Percentiles rank a stretch among this genome's conserved stretches.
Evolutionary conservation across 805 yeast genomes (phyloP).

Genomic region (Metschnikowia henanensis): DNA sequence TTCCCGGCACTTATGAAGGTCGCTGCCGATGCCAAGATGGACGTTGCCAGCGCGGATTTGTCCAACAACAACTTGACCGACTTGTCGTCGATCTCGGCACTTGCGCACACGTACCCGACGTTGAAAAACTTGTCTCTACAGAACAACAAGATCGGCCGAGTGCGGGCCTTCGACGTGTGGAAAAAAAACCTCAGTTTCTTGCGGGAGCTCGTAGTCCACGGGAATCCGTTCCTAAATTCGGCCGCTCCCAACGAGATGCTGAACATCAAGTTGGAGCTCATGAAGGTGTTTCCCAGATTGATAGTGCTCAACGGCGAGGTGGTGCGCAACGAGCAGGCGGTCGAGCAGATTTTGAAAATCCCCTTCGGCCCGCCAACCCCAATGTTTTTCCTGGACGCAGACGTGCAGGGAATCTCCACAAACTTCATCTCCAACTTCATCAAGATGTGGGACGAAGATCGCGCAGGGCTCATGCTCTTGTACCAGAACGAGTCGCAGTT

Average conservation of each 20-base stretch:
- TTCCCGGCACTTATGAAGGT: slow-evolving; percentile 88
- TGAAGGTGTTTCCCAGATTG: slow-evolving; percentile 77
- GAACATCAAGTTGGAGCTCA: slow-evolving; percentile 57
- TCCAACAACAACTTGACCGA: slow-evolving; percentile 62
- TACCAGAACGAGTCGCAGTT: slow-evolving; percentile 86
- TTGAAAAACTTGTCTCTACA: slow-evolving; percentile 79
- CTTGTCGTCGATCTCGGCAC: slow-evolving; percentile 53
- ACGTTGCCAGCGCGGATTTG: slow-evolving; percentile 70
- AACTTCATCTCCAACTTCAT: slow-evolving; percentile 75
- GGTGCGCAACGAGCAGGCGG: slow-evolving; percentile 70
- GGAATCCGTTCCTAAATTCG: slow-evolving; percentile 68
- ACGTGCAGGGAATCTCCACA: slow-evolving; percentile 69
- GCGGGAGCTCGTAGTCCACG: slow-evolving; percentile 73
- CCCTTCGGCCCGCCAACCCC: slow-evolving; percentile 55
- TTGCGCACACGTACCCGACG: slow-evolving; percentile 73
- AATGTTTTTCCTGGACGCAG: slow-evolving; percentile 82
- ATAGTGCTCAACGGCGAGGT: slow-evolving; percentile 74
- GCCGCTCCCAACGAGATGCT: slow-evolving; percentile 29
- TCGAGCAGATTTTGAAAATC: slow-evolving; percentile 50
- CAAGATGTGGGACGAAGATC: slow-evolving; percentile 77
- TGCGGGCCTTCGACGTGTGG: slow-evolving; percentile 70
- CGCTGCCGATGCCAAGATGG: slow-evolving; percentile 54
- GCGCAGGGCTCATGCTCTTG: slow-evolving; percentile 66
- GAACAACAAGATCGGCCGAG: slow-evolving; percentile 62
- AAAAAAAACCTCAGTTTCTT: slow-evolving; percentile 69